phyloP scores from a whole-genome alignment of 768 basidiomycete species.

The Arthromyces matolae region DNA sequence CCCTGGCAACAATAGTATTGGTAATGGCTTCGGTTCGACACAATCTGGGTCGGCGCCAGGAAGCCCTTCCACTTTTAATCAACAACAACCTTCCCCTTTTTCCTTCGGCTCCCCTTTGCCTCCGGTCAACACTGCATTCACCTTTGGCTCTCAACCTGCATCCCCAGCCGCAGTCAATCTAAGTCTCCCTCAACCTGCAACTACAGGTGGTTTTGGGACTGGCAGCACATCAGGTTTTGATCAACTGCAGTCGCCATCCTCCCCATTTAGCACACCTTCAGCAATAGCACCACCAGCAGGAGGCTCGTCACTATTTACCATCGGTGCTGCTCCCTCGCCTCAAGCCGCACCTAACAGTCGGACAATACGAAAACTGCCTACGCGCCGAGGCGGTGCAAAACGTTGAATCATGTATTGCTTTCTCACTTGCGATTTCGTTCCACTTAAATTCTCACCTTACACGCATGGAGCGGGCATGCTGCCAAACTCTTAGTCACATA shows the following conservation, averaged over 20 bases:
- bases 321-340: constrained; percentile 51
- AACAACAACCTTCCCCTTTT: constrained; percentile 46
- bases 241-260: constrained; percentile 34
- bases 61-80: constrained; percentile 57
- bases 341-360: constrained; percentile 31
- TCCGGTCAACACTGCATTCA: constrained; percentile 35
- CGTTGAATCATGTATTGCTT: constrained; percentile 24
- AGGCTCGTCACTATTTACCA: constrained; percentile 50
- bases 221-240: constrained; percentile 33
- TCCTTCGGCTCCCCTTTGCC: constrained; percentile 40
- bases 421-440: too few relatives aligned
- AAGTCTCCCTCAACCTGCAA: constrained; percentile 34
- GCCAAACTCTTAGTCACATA: background rate
- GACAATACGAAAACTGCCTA: constrained; percentile 56
- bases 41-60: constrained; percentile 45
- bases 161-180: constrained; percentile 47
- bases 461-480: constrained; percentile 1
- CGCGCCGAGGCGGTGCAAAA: constrained; percentile 37
- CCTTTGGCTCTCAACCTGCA: constrained; percentile 56
- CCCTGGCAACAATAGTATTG: constrained; percentile 25
- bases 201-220: constrained; percentile 39
- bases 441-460: too few relatives aligned
- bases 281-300: constrained; percentile 33
- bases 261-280: constrained; percentile 43
- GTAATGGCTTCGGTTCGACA: constrained; percentile 42